Base-by-base conservation (phyloP, 1,284 basidiomycete genomes). In the Abortiporus biennis region DNA sequence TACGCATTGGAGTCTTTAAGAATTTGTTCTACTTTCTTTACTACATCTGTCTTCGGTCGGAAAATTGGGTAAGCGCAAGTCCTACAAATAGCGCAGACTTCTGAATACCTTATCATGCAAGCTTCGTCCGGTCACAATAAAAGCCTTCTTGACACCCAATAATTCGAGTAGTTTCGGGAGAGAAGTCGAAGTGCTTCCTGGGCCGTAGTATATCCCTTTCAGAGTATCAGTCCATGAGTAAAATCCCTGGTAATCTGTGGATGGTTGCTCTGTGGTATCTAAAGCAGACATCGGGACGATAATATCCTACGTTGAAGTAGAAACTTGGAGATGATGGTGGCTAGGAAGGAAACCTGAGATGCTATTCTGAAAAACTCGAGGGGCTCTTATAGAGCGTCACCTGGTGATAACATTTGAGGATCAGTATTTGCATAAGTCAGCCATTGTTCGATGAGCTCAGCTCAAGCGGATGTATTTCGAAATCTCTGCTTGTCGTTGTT, bases 121-220 rank as follows among this genome's bases (percentile, higher is more conserved):
- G 46, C 74, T 82, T 52, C 67, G 79, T 22, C 86, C 85, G 1
- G 86, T 89, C 27, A 89, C 72, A 40, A 88, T 58, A 19, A 88
- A 57, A 1, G 78, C 85, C 56, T 75, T 84, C 54, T 68, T 78
- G 22, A 66, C 74, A 6, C 70, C 72, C 25, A 85, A 52, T 11
- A 56, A 56, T n/a, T 68, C 51, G 37, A 85, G 59, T 11, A 86
- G 59, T 53, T 74, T 74, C 4, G 83, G 82, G 23, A 88, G 67
- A 12, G 80, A 80, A 1, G 70, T 76, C 37, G 58, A 63, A 31
- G 78, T 54, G 21, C 69, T 77, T 22, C 83, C 81, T 38, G 82
- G 80, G 2, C 85, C 85, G 54, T 85, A 86, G 54, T 77, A 71
- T 4, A 87, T 62, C 17, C 71, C 72, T 48, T 80, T 78, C 44